These are phyloP conservation scores for Paraglomus brasilianum DNA, from an alignment of 192 early-diverging fungal species.

Conservation along the genomic window DNA sequence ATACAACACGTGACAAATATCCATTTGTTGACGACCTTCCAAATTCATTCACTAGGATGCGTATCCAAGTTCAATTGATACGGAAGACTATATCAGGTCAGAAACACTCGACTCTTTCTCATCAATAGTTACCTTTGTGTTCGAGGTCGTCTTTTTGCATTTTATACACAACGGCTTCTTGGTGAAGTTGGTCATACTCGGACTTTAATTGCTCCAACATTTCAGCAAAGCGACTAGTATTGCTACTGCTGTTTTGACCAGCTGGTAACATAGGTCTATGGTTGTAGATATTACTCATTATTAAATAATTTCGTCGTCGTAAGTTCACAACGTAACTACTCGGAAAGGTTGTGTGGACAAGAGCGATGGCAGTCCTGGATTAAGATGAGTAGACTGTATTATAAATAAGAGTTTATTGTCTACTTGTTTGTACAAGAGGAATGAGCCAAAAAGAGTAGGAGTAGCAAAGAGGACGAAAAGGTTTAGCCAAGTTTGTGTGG, in stretches of 20 bases:
- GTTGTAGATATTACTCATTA: conserved; percentile 74
- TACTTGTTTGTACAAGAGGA: not conserved
- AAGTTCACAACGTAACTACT: not conserved
- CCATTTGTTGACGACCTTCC: not conserved
- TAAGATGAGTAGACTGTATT: not conserved
- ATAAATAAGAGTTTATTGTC: not conserved
- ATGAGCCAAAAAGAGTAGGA: not conserved
- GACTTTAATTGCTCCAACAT: conserved; percentile 76
- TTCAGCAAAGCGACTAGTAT: conserved; percentile 66
- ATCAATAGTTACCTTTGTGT: conserved; percentile 68
- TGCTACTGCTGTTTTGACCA: conserved; percentile 26
- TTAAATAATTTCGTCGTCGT: not conserved
- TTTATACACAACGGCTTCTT: conserved; percentile 72
- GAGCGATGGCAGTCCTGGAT: not conserved
- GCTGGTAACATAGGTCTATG: conserved; percentile 77
- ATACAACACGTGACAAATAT: conserved; percentile 2
- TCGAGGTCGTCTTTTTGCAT: conserved; percentile 86
- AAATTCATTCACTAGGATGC: conserved; percentile 11
- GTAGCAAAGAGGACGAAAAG: not conserved
- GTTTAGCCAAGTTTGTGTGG: not conserved
- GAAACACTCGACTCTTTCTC: not conserved
- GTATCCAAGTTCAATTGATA: not conserved
- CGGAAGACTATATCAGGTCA: not conserved
- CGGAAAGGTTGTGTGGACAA: not conserved
- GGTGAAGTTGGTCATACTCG: conserved; percentile 76